These are phyloP conservation scores for Blastomyces gilchristii DNA, from an alignment of 2,329 filamentous ascomycete species.

Conservation along the genomic window DNA sequence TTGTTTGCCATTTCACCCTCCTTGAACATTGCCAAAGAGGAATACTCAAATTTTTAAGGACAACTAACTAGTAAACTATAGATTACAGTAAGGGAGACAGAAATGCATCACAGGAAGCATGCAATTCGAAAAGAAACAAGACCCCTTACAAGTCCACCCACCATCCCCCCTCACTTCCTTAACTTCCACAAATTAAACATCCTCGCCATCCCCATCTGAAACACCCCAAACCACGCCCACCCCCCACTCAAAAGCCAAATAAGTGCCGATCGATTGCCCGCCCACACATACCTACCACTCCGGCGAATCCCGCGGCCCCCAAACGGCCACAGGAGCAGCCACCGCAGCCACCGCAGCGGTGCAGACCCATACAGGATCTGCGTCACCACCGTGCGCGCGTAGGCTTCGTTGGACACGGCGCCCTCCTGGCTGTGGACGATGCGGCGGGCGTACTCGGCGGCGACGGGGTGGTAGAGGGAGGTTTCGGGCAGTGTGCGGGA, in stretches of 20 bases:
- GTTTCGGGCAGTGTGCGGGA: constrained; percentile 38
- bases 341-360: constrained; percentile 33
- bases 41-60: background rate
- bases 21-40: too few relatives aligned
- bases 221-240: constrained; percentile 34
- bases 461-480: constrained; percentile 44
- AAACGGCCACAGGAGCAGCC: constrained; percentile 36
- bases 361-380: constrained; percentile 41
- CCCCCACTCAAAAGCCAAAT: constrained; percentile 43
- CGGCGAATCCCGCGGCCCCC: constrained; percentile 17
- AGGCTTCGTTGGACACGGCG: constrained; percentile 43
- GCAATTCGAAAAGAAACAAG: background rate
- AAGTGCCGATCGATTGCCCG: constrained; percentile 40
- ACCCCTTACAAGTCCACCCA: too few relatives aligned
- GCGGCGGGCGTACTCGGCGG: constrained; percentile 42
- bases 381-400: constrained; percentile 46
- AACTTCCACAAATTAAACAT: constrained; percentile 45
- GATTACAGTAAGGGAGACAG: background rate
- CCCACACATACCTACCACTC: constrained; percentile 36
- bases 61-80: background rate
- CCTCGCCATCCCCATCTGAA: constrained; percentile 34
- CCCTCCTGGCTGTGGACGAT: constrained; percentile 45
- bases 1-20: too few relatives aligned
- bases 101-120: background rate
- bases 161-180: constrained; percentile 17